Percentiles rank a stretch among this genome's conserved stretches.
phyloP scores from a whole-genome alignment of 176 grass and related monocot genomes.

The Hordeum vulgare region DNA sequence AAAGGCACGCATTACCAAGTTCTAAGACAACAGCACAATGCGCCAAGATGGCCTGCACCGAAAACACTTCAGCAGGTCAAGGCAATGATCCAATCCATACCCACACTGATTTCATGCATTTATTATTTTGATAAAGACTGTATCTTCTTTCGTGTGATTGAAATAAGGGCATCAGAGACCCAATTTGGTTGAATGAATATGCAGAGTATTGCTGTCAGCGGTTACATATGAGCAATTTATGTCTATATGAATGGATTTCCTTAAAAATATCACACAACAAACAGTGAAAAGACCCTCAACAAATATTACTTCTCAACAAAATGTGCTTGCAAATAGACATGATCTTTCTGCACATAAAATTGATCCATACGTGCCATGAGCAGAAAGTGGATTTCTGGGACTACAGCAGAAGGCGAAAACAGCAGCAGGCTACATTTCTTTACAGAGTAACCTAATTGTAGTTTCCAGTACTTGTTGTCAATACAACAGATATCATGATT shows the following conservation, averaged over 20 bases:
- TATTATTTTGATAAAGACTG: slow-evolving; percentile 29
- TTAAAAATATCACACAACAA: background rate
- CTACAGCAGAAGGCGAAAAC: background rate
- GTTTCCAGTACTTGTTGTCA: slow-evolving; percentile 11
- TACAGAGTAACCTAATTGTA: slow-evolving; percentile 30
- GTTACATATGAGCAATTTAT: background rate
- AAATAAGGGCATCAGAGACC: slow-evolving; percentile 35
- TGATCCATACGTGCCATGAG: background rate
- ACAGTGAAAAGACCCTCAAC: background rate
- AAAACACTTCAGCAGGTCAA: slow-evolving; percentile 4
- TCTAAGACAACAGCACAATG: background rate
- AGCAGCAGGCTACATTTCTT: slow-evolving; percentile 19
- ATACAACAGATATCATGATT: slow-evolving; percentile 14
- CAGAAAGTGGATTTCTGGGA: background rate
- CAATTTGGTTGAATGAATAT: slow-evolving; percentile 13
- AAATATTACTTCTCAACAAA: background rate
- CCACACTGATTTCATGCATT: background rate
- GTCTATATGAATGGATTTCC: background rate
- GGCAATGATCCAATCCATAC: background rate
- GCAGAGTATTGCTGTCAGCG: slow-evolving; percentile 16
- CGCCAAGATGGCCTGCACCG: background rate
- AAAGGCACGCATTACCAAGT: background rate
- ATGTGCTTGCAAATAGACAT: background rate
- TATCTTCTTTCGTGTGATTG: slow-evolving; percentile 23
- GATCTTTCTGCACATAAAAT: background rate